phyloP scores from a whole-genome alignment of 2,329 filamentous ascomycete species.

The Apiospora marii region DNA sequence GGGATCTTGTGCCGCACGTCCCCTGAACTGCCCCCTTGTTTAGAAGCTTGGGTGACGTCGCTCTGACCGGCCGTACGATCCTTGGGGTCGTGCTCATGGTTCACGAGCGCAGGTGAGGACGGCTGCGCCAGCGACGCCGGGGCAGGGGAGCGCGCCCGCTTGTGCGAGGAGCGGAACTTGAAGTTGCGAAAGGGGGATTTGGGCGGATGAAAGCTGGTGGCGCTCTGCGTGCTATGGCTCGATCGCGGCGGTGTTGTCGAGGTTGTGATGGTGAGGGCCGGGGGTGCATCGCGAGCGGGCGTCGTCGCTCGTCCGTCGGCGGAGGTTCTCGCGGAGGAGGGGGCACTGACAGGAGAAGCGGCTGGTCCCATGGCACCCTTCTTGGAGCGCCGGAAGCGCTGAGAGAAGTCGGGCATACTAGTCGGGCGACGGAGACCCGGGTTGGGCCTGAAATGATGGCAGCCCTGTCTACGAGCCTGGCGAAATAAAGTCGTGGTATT shows the following conservation, averaged over 20 bases:
- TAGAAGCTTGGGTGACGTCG: slow-evolving; percentile 16
- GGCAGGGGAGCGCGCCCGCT: slow-evolving; percentile 55
- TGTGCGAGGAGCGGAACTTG: slow-evolving; percentile 53
- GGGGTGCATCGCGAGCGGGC: slow-evolving; percentile 29
- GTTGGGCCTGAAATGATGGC: neutral
- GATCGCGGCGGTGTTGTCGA: slow-evolving; percentile 36
- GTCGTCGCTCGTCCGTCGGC: slow-evolving; percentile 14
- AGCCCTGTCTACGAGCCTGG: neutral
- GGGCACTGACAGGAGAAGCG: slow-evolving; percentile 3
- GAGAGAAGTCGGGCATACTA: slow-evolving; percentile 23
- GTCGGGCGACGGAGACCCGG: neutral
- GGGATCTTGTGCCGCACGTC: slow-evolving; percentile 47
- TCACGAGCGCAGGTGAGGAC: slow-evolving; percentile 41
- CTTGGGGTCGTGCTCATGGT: slow-evolving; percentile 40
- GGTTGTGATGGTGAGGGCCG: slow-evolving; percentile 39
- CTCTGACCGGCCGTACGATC: slow-evolving; percentile 10
- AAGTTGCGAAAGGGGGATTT: slow-evolving; percentile 53
- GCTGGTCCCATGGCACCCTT: slow-evolving; percentile 22
- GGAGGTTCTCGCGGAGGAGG: slow-evolving; percentile 5
- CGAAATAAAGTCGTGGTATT: neutral
- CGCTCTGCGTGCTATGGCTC: slow-evolving; percentile 32
- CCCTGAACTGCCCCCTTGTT: slow-evolving; percentile 10
- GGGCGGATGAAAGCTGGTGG: slow-evolving; percentile 29
- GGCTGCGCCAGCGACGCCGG: slow-evolving; percentile 35
- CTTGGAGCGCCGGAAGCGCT: slow-evolving; percentile 24